Evolutionary conservation across 2,329 filamentous ascomycete genomes (phyloP).

Genomic region (Claviceps sp.): DNA sequence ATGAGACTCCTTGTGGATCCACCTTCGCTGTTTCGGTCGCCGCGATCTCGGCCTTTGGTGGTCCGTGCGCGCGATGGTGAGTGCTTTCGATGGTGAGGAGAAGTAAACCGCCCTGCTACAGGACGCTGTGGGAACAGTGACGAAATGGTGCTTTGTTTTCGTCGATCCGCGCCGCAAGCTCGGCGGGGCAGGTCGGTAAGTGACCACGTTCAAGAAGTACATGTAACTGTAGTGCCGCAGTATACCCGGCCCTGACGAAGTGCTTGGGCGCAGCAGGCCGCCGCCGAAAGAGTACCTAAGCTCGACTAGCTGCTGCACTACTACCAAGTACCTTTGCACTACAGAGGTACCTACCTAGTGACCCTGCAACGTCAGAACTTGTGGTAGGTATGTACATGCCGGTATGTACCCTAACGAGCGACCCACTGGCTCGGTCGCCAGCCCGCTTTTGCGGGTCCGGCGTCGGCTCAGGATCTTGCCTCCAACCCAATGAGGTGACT

Average conservation of each 20-base stretch:
- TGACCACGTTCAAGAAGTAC: not conserved
- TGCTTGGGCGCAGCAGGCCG: not conserved
- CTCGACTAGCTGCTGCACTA: not conserved
- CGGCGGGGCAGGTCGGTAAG: not conserved
- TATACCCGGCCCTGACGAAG: not conserved
- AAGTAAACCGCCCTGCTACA: too few species aligned
- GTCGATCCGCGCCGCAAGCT: not conserved
- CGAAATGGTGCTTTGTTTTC: not conserved
- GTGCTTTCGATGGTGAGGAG: too few species aligned
- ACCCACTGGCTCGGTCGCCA: slow-evolving; percentile 1
- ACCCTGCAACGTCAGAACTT: not conserved
- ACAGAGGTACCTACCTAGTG: not conserved
- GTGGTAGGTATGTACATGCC: not conserved
- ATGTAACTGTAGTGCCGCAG: not conserved
- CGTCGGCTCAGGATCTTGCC: slow-evolving; percentile 2
- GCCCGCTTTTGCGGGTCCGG: slow-evolving; percentile 5
- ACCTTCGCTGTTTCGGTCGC: too few species aligned
- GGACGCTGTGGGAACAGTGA: not conserved
- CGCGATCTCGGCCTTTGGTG: too few species aligned
- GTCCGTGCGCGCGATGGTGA: too few species aligned
- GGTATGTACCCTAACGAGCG: not conserved
- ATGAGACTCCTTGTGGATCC: too few species aligned
- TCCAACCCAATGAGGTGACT: slow-evolving; percentile 6
- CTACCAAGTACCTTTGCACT: not conserved
- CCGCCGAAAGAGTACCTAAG: not conserved